Conservation (phyloP, 495 filamentous ascomycete genomes). For the Penicillium macrosclerotiorum region DNA sequence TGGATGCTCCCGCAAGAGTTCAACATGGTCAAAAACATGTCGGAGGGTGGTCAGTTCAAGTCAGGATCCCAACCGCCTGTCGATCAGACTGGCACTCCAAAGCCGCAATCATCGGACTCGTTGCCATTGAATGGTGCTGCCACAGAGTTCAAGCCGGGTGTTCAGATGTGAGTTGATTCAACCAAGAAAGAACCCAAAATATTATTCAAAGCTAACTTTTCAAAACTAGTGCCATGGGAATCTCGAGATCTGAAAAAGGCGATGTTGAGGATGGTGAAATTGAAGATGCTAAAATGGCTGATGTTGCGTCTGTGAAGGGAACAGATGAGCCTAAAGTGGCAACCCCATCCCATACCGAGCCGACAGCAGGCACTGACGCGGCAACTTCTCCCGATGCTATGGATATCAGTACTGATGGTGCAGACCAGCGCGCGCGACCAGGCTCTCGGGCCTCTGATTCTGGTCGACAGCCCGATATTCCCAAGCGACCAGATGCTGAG, state of each 20-base stretch:
- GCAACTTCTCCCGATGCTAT: slow-evolving; percentile 11
- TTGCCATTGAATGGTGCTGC: slow-evolving; percentile 47
- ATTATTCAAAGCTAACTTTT: slow-evolving; percentile 13
- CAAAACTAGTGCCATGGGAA: slow-evolving; percentile 28
- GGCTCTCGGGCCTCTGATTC: slow-evolving; percentile 29
- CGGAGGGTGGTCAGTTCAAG: slow-evolving; percentile 28
- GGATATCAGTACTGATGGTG: slow-evolving; percentile 14
- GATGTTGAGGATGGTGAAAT: slow-evolving; percentile 83
- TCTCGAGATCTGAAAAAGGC: slow-evolving; percentile 27
- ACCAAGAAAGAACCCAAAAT: not conserved
- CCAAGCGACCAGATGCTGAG: slow-evolving; percentile 39
- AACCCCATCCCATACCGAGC: slow-evolving; percentile 5
- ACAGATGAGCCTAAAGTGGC: slow-evolving; percentile 8
- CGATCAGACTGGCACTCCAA: slow-evolving; percentile 36
- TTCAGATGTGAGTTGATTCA: slow-evolving; percentile 41
- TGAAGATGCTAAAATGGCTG: slow-evolving; percentile 59
- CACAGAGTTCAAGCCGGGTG: slow-evolving; percentile 45
- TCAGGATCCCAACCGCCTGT: slow-evolving; percentile 16
- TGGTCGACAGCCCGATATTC: slow-evolving; percentile 28
- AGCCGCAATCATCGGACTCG: slow-evolving; percentile 33
- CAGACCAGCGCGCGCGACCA: slow-evolving; percentile 16
- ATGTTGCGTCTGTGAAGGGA: slow-evolving; percentile 24
- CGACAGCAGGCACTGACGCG: slow-evolving; percentile 5
- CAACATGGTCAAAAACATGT: slow-evolving; percentile 26
- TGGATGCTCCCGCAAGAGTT: slow-evolving; percentile 90